These are phyloP conservation scores for Russula sp. DNA, from an alignment of 768 basidiomycete species.

Conservation along the genomic window DNA sequence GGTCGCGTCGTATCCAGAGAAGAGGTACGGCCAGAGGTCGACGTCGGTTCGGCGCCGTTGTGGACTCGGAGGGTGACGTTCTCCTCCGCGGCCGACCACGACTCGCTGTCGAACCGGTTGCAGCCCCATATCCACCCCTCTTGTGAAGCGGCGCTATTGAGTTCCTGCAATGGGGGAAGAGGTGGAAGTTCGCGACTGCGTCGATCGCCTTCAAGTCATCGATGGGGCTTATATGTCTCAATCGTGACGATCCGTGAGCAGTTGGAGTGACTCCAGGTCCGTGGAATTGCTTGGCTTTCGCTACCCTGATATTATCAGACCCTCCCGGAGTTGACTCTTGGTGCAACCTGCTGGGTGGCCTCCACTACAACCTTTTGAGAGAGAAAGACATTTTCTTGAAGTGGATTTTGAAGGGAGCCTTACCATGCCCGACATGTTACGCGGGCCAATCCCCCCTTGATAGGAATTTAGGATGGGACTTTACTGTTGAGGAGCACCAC, in stretches of 20 bases:
- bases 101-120: slow-evolving; percentile 39
- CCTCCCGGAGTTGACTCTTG: slow-evolving; percentile 33
- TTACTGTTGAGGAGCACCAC: slow-evolving; percentile 46
- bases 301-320: slow-evolving; percentile 42
- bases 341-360: slow-evolving; percentile 30
- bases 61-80: slow-evolving; percentile 43
- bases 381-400: slow-evolving; percentile 29
- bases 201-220: slow-evolving; percentile 37
- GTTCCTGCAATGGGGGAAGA: slow-evolving; percentile 48
- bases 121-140: slow-evolving; percentile 48
- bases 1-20: too few relatives aligned
- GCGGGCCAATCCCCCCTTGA: slow-evolving; percentile 46
- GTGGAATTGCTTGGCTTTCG: slow-evolving; percentile 39
- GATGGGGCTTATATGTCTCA: slow-evolving; percentile 29
- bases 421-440: slow-evolving; percentile 47
- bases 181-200: slow-evolving; percentile 52
- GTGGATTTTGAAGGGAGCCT: slow-evolving; percentile 46
- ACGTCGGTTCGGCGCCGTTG: slow-evolving; percentile 42
- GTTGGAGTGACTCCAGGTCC: slow-evolving; percentile 37
- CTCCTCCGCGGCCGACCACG: slow-evolving; percentile 36
- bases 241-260: slow-evolving; percentile 34
- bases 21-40: slow-evolving; percentile 58
- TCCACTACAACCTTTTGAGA: slow-evolving; percentile 36
- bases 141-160: slow-evolving; percentile 39
- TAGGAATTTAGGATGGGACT: slow-evolving; percentile 29